Evolutionary conservation across 139 green algal species (phyloP).

Genomic region (Micractinium conductrix): DNA sequence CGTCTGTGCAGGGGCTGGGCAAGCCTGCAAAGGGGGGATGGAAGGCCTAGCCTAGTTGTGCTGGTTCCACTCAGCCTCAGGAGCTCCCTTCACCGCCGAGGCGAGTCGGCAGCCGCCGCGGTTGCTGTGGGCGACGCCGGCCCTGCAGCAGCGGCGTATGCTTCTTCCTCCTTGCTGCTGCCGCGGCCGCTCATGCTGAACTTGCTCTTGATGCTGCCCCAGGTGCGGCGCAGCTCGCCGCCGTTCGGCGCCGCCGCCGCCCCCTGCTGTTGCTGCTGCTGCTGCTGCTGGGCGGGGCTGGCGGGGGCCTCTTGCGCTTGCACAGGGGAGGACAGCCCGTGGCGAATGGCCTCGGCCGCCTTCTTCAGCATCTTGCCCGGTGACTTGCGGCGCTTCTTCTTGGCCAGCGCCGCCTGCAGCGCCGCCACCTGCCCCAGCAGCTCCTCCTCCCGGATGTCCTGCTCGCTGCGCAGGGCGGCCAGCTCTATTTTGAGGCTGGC

Average conservation of each 20-base stretch:
- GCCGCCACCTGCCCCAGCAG: slow-evolving; percentile 8
- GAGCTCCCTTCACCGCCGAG: not conserved
- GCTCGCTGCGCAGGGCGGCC: slow-evolving; percentile 37
- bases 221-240: not conserved
- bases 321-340: not conserved
- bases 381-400: slow-evolving; percentile 17
- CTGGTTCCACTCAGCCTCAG: too few species aligned
- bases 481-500: slow-evolving; percentile 36
- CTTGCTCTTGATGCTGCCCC: slow-evolving; percentile 22
- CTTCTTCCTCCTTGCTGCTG: not conserved
- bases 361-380: slow-evolving; percentile 32
- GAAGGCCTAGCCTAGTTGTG: too few species aligned
- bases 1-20: too few species aligned
- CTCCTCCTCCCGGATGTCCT: slow-evolving; percentile 24
- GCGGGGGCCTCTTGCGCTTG: too few species aligned
- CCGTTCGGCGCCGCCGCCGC: not conserved
- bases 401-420: slow-evolving; percentile 16
- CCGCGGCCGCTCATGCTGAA: not conserved
- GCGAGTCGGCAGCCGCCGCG: not conserved
- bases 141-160: not conserved
- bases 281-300: too few species aligned
- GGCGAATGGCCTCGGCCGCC: slow-evolving; percentile 13
- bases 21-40: too few species aligned
- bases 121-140: too few species aligned
- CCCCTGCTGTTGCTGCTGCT: not conserved